Evolutionary conservation across 192 early-diverging fungal genomes (phyloP).

Genomic region (Gamsiella multidivaricata): DNA sequence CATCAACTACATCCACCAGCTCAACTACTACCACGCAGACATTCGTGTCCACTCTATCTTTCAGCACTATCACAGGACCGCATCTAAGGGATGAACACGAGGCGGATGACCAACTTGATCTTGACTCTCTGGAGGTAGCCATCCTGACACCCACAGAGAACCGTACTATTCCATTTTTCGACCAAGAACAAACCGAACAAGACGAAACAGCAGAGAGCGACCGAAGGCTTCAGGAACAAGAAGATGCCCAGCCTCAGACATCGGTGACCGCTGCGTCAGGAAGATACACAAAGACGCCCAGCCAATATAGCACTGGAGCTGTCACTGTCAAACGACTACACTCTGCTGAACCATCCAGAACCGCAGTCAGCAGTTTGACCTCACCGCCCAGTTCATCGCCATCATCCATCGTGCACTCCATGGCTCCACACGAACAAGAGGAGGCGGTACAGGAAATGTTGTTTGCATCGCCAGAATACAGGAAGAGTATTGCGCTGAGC

Average conservation of each 20-base stretch:
- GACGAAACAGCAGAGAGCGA: too few species aligned
- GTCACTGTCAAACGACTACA: slow-evolving; percentile 12
- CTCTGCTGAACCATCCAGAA: not conserved
- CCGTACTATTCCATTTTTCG: too few species aligned
- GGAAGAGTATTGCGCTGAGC: slow-evolving; percentile 36
- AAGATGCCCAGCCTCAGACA: too few species aligned
- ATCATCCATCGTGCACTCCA: slow-evolving; percentile 4
- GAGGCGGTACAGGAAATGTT: slow-evolving; percentile 23
- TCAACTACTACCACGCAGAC: slow-evolving; percentile 33
- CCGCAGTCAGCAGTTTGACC: too few species aligned
- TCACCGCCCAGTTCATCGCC: not conserved
- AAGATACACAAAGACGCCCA: slow-evolving; percentile 7
- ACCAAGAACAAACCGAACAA: too few species aligned
- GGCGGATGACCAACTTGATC: slow-evolving; percentile 2
- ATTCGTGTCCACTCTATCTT: slow-evolving; percentile 39
- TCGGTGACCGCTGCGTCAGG: too few species aligned
- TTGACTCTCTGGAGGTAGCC: slow-evolving; percentile 15
- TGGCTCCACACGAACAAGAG: not conserved
- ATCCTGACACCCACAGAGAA: slow-evolving; percentile 14
- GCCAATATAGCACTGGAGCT: slow-evolving; percentile 17
- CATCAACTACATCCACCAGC: slow-evolving; percentile 14
- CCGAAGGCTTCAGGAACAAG: too few species aligned
- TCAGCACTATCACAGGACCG: slow-evolving; percentile 22
- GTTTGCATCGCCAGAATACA: slow-evolving; percentile 39
- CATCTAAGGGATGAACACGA: slow-evolving; percentile 1